Evolutionary conservation across 2,329 filamentous ascomycete genomes (phyloP).

Genomic region (Aspergillus thermomutatus): DNA sequence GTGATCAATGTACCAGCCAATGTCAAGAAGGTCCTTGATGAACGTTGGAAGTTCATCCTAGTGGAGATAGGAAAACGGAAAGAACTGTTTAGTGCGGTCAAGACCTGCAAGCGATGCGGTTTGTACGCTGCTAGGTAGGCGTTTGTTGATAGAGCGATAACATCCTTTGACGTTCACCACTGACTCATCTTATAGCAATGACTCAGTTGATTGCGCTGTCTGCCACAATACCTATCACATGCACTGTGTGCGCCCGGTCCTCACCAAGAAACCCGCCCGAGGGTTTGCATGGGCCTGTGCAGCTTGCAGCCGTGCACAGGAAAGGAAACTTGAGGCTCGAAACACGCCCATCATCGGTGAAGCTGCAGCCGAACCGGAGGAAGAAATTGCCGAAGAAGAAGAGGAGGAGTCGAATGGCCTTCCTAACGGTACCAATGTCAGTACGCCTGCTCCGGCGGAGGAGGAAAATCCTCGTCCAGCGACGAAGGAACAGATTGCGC

Average conservation of each 20-base stretch:
- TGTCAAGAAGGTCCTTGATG: conserved; percentile 92
- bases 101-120: conserved; percentile 89
- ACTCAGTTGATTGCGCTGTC: conserved; percentile 95
- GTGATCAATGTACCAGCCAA: conserved; percentile 95
- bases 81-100: conserved; percentile 92
- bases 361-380: conserved; percentile 53
- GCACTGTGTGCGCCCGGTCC: conserved; percentile 88
- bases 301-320: conserved; percentile 92
- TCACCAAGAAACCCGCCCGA: conserved; percentile 93
- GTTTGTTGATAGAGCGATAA: background rate
- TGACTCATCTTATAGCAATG: conserved; percentile 58
- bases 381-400: conserved; percentile 67
- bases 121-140: conserved; percentile 86
- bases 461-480: conserved; percentile 56
- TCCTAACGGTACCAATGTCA: conserved; percentile 58
- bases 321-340: conserved; percentile 84
- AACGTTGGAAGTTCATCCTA: conserved; percentile 94
- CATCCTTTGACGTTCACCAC: conserved; percentile 3
- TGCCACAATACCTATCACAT: conserved; percentile 97
- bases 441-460: conserved; percentile 59
- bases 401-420: conserved; percentile 62
- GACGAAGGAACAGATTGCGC: conserved; percentile 84
- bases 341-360: conserved; percentile 72
- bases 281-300: conserved; percentile 98
- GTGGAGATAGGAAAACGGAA: conserved; percentile 92